A percentile compares a stretch with the other conserved stretches of the same genome.
These are phyloP conservation scores for Clitopilus passeckerianus DNA, from an alignment of 768 basidiomycete species.

Conservation along the genomic window DNA sequence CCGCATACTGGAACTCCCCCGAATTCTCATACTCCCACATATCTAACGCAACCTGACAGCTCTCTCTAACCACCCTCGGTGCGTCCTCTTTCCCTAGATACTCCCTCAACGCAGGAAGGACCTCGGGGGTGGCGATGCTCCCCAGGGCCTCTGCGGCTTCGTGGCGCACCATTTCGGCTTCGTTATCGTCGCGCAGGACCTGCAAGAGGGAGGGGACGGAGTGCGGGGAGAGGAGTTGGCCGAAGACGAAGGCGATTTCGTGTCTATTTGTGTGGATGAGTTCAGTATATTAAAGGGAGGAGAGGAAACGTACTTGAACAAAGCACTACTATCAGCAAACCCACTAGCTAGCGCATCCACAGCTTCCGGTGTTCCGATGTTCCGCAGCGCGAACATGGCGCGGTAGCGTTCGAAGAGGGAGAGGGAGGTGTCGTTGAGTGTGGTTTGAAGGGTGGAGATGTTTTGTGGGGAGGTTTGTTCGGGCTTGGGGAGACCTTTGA, in stretches of 20 bases:
- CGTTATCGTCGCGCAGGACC: conserved; percentile 66
- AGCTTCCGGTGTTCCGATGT: conserved; percentile 81
- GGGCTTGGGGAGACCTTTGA: conserved; percentile 48
- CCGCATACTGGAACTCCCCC: conserved; percentile 74
- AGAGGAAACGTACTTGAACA: conserved; percentile 77
- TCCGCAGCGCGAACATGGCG: conserved; percentile 96
- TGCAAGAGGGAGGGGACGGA: conserved; percentile 81
- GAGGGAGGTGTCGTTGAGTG: conserved; percentile 59
- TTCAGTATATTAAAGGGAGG: background rate
- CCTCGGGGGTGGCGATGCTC: conserved; percentile 93
- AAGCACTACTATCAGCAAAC: conserved; percentile 81
- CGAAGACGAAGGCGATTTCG: conserved; percentile 98
- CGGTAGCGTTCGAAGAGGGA: conserved; percentile 92
- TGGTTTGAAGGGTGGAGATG: conserved; percentile 51
- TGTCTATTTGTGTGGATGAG: conserved; percentile 48
- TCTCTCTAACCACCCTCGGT: conserved; percentile 89
- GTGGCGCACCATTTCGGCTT: conserved; percentile 97
- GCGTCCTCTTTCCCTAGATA: conserved; percentile 78
- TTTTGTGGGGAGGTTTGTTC: conserved; percentile 41
- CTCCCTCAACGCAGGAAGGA: conserved; percentile 79
- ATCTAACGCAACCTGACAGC: conserved; percentile 93
- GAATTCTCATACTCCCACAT: conserved; percentile 97
- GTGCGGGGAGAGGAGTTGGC: conserved; percentile 86
- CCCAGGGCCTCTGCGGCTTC: conserved; percentile 98
- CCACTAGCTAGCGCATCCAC: conserved; percentile 90